Evolutionary conservation across 139 green algal species (phyloP), one percentile per base, ranked within the genome.

Genomic region (Chlorella sp.): DNA sequence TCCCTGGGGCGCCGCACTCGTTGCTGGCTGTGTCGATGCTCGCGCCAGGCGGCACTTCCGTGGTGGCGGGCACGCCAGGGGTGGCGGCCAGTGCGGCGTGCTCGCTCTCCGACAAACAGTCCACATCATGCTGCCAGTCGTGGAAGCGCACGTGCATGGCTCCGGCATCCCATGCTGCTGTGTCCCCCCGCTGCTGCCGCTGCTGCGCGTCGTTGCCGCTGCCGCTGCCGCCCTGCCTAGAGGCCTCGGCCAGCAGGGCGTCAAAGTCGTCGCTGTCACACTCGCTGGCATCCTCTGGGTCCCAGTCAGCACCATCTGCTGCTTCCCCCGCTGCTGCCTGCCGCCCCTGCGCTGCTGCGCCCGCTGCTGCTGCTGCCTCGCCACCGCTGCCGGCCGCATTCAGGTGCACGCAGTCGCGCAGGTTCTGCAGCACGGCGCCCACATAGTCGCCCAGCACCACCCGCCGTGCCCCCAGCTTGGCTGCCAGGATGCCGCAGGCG

Each of bases 401-500:
- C 12, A 95, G 69, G 64, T 91, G 83, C 82, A 92, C 82, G 89
- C 92, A 85, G 32, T 74, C 47, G 3, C 85, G 85, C 65, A 96
- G 88, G 81, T 95, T 96, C 32, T 65, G 51, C 70, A 96, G 87
- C 60, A 96, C 89, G 4, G 88, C 44, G 13, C 86, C 90, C 67
- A 95, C 92, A 65, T 95, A 87, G 74, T 98, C 93, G 17, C 87
- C 94, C 32, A 98, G 71, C n/a, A 92, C 72, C 69, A 85, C 80
- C 67, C 36, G 15, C 28, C 18, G 6, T 16, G 94, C 95, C 0
- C 94, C 92, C 41, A 95, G 85, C 74, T 92, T 90, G 51, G 94
- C 93, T 12, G 95, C 95, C 38, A 95, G 74, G 70, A 98, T 91
- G 38, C 95, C 95, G 41, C 90, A 93, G 32, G 94, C 74, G 47